These are phyloP conservation scores for Paspalum vaginatum DNA, from an alignment of 176 grass and related monocot genomes.

Conservation along the genomic window DNA sequence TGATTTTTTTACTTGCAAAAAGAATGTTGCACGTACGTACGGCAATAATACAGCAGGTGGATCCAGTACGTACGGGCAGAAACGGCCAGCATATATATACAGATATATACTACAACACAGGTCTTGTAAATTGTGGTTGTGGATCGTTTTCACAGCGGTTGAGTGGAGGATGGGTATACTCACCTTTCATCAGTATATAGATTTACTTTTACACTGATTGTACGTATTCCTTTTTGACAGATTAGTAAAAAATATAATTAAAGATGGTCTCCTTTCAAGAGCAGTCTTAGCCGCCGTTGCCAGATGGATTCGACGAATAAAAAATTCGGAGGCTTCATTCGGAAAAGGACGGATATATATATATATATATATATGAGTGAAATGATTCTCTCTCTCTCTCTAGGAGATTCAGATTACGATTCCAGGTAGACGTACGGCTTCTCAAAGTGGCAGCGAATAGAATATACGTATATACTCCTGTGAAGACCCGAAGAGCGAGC, in stretches of 20 bases:
- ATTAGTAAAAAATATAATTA: neutral
- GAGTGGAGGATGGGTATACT: neutral
- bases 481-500: neutral
- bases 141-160: neutral
- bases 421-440: neutral
- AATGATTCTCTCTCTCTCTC: neutral
- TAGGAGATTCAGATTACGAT: neutral
- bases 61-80: too few species aligned
- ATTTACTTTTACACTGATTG: neutral
- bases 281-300: constrained; percentile 6
- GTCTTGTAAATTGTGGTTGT: neutral
- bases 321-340: neutral
- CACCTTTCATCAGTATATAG: constrained; percentile 30
- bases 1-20: too few species aligned
- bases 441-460: neutral
- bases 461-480: constrained; percentile 22
- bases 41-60: neutral
- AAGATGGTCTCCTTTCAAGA: neutral
- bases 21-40: neutral
- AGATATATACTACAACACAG: neutral
- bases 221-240: too few species aligned
- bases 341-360: constrained; percentile 23
- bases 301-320: neutral
- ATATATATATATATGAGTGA: too few species aligned
- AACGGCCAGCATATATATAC: too few species aligned